Evolutionary conservation across 352 stramenopile genomes (phyloP), one percentile per base, ranked within the genome.

Genomic region (Aphanomyces stellatus): DNA sequence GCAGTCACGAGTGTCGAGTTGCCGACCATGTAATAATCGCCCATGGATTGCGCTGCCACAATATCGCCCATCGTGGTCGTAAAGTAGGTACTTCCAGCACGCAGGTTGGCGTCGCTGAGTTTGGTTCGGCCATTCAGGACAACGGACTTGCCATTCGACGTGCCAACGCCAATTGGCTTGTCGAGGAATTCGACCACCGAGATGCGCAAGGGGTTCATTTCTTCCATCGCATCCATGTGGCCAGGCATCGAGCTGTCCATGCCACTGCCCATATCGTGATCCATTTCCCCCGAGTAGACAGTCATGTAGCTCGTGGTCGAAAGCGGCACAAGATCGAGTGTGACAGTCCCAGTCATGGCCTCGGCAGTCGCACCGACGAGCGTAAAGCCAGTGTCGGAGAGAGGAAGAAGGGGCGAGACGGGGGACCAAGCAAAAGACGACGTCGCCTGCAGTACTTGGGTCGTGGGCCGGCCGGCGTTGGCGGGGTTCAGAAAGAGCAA

Each of bases 1-100:
- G 88, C 90, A 57, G 83, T 89, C 60, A 90, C 76, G 49, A 91
- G 77, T 30, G 89, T 65, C 61, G 67, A 84, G 76, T 89, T 85
- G 69, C 84, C 78, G 55, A 82, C 72, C 43, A 76, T 81, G 42
- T 88, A 75, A 59, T 89, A 76, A 61, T 80, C 89, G 13, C 76
- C 69, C 67, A 81, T 76, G 55, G 69, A 74, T 33, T 60, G 28
- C 11, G 82, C 80, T n/a, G 56, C 56, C 8, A 64, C 15, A 28
- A 64, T 64, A 34, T 64, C 35, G 37, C 83, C 83, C 25, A 85
- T 74, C 5, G 83, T 90, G 19, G 78, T 75, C 6, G 83, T 76
- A 71, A 87, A 91, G 76, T 91, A 91, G 11, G 72, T 64, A 17
- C 72, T 76, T 64, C 83, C 83, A 3, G 75, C 62, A 2, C 24